Evolutionary conservation across 345 rosid genomes (phyloP).

Genomic region (Eucalyptus victrix): DNA sequence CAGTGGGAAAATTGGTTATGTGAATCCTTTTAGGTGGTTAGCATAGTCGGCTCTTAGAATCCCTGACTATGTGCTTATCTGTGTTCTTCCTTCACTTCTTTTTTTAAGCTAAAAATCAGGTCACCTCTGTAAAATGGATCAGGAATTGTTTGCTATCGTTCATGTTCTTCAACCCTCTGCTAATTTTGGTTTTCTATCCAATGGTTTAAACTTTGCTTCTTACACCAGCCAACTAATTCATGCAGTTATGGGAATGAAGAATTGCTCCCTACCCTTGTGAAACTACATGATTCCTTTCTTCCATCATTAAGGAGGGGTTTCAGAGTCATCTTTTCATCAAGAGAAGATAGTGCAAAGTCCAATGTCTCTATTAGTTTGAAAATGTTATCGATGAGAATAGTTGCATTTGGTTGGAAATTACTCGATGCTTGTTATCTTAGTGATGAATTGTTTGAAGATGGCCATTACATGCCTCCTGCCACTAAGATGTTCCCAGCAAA

Average conservation of each 20-base stretch:
- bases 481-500: conserved; percentile 83
- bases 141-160: neutral
- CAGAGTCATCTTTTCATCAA: conserved; percentile 24
- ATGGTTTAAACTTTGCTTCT: neutral
- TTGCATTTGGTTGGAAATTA: conserved; percentile 66
- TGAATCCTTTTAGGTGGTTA: neutral
- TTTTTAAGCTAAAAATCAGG: neutral
- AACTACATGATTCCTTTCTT: conserved; percentile 73
- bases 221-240: neutral
- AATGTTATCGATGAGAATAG: conserved; percentile 66
- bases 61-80: neutral
- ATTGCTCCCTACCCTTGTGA: conserved; percentile 48
- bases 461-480: conserved; percentile 22
- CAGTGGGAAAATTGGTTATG: neutral
- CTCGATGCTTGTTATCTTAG: conserved; percentile 64
- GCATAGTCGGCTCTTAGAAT: neutral
- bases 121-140: neutral
- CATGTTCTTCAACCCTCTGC: neutral
- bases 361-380: conserved; percentile 46
- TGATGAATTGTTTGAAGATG: conserved; percentile 31
- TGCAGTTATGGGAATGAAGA: conserved; percentile 84
- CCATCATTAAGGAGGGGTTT: conserved; percentile 69
- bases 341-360: conserved; percentile 27
- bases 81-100: neutral
- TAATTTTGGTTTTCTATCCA: neutral